These are phyloP conservation scores for Pueraria montana DNA, from an alignment of 306 rosid genomes.

Conservation along the genomic window DNA sequence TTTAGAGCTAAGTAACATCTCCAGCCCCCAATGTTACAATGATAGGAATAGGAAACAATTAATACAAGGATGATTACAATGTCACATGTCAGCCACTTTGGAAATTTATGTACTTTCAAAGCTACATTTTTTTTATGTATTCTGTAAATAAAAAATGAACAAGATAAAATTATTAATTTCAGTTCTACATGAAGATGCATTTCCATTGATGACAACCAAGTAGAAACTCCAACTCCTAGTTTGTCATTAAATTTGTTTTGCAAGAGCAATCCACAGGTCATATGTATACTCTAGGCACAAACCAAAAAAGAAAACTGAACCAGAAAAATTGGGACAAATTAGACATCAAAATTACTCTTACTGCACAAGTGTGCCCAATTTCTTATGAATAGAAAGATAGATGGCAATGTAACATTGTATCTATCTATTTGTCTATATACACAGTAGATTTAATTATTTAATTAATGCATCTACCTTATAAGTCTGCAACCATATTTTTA, in stretches of 20 bases:
- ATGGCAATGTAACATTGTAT: background rate
- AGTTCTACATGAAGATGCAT: constrained; percentile 4
- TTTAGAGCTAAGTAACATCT: constrained; percentile 7
- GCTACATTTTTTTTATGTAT: background rate
- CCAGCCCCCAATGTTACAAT: constrained; percentile 4
- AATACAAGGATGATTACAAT: constrained; percentile 5
- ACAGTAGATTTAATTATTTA: background rate
- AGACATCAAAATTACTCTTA: constrained; percentile 13
- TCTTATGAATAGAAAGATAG: constrained; percentile 10
- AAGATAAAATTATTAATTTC: constrained; percentile 17
- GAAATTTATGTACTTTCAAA: background rate
- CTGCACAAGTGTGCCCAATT: background rate
- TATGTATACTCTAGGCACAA: background rate
- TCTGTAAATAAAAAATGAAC: background rate
- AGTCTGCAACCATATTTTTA: constrained; percentile 92
- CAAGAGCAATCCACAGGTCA: background rate
- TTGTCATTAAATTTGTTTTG: background rate
- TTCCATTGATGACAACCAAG: constrained; percentile 6
- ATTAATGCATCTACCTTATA: constrained; percentile 61
- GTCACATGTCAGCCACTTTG: background rate
- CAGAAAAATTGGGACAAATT: constrained; percentile 31
- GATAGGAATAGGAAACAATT: constrained; percentile 19
- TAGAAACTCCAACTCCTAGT: constrained; percentile 5
- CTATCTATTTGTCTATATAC: background rate
- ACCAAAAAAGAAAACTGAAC: background rate